phyloP scores from a whole-genome alignment of 495 filamentous ascomycete species.

The Xylaria sp. region DNA sequence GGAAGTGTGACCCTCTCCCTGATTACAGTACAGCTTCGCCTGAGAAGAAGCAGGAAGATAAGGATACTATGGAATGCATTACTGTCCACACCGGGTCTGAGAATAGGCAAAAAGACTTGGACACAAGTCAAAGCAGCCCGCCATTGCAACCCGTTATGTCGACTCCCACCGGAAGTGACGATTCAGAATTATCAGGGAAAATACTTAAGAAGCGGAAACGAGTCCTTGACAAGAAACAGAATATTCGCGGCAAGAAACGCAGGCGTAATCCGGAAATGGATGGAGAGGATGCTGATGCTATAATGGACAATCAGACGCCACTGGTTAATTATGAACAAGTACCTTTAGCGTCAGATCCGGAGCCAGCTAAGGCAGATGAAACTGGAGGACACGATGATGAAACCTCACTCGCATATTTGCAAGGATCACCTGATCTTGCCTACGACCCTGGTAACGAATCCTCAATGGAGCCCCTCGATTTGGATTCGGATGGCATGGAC shows the following conservation, averaged over 20 bases:
- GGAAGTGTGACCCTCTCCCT: slow-evolving; percentile 35
- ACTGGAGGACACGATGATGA: slow-evolving; percentile 10
- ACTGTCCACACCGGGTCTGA: slow-evolving; percentile 29
- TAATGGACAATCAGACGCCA: slow-evolving; percentile 30
- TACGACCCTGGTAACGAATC: slow-evolving; percentile 8
- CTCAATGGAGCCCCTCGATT: background rate
- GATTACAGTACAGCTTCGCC: slow-evolving; percentile 33
- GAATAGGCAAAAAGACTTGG: slow-evolving; percentile 6
- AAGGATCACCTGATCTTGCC: slow-evolving; percentile 17
- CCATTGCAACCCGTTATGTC: slow-evolving; percentile 18
- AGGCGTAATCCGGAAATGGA: slow-evolving; percentile 30
- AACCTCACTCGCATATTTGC: background rate
- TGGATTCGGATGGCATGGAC: slow-evolving; percentile 26
- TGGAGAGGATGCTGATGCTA: slow-evolving; percentile 22
- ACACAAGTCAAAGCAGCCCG: slow-evolving; percentile 23
- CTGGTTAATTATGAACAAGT: background rate
- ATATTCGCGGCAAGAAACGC: slow-evolving; percentile 38
- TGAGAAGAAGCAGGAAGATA: slow-evolving; percentile 28
- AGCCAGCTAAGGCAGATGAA: slow-evolving; percentile 17
- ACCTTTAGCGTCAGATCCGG: background rate
- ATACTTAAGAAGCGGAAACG: slow-evolving; percentile 39
- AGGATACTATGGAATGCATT: slow-evolving; percentile 30
- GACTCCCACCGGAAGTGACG: slow-evolving; percentile 23
- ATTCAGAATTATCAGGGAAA: slow-evolving; percentile 31
- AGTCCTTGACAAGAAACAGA: slow-evolving; percentile 29